Base-by-base conservation (phyloP, 2,329 filamentous ascomycete genomes). In the Hymenoscyphus salicellus region DNA sequence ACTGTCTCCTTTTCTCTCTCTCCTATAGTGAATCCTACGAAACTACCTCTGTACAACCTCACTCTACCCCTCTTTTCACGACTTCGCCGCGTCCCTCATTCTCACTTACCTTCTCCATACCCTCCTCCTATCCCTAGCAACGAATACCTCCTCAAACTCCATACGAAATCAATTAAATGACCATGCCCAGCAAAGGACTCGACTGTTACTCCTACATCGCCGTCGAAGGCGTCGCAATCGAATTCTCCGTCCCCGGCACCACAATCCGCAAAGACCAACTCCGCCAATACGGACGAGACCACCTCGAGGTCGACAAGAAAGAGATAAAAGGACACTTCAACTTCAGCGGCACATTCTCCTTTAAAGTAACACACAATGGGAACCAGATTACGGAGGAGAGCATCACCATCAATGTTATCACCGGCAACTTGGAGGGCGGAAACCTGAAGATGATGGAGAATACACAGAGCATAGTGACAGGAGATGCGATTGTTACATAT, bases 381-480 rank as follows among this genome's bases (percentile, higher is more conserved):
- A 75, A 77, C 7, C 75, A 78, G 16, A 68, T 83, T 49, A 77
- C 76, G 0, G 76, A 76, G 63, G 77, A 81, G 73, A 81, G 77
- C 75, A 75, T 80, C 60, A 76, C 80, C 5, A 76, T 83, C 69
- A 82, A 83, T 66, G 75, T 76, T 55, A 65, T 82, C 46, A 81
- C 80, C 0, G 81, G 81, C 33, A 73, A 77, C 46, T 71, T 80
- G 17, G 77, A 75, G 63, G 74, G 75, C 16, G 80, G 80, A 14
- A 80, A 61, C 14, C 64, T 73, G 64, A 69, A 63, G n/a, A 58
- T 60, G 0, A 73, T 72, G 68, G 68, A 58, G 26, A 64, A 70
- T 52, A 69, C 70, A 23, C 61, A 58, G 23, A 69, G 70, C 1
- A 58, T 71, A 49, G 56, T 71, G 63, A 58, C 77, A 69, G 75